Base-by-base conservation (phyloP, 768 basidiomycete species). In the Rhizopogon vesiculosus region DNA sequence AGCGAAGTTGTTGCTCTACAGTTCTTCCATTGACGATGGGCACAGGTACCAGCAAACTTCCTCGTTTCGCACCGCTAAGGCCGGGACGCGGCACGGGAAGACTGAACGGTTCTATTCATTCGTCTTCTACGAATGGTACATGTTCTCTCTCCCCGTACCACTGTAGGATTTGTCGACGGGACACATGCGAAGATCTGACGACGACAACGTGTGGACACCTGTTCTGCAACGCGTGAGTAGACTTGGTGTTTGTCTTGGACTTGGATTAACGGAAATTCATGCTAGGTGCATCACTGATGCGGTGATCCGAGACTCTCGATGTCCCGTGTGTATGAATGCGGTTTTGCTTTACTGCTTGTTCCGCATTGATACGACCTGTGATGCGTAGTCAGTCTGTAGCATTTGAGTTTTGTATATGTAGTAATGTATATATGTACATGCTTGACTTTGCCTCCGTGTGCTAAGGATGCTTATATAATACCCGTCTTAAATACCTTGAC, bases 121-220 rank as follows among this genome's bases (percentile, higher is more conserved):
- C 31, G 15, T 18, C 18, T n/a, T 38, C 39, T 28, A 53, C 25
- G 25, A 25, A 25, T 18, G 59, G 50, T 39, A 16, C 43, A 16
- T 45, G 57, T 3, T 16, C 56, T 25, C 54, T 54, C 5, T 41
- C 60, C 7, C 68, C 65, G 9, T 70, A 70, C 42, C 78, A 83
- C 55, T 85, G 81, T 55, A 75, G 84, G 50, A 67, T 72, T 1
- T 85, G 83, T 60, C 70, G 75, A 25, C 67, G 64, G 33, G 75
- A 82, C 54, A 70, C 76, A 33, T 82, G 80, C 60, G 73, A 77
- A 25, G 77, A 81, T 58, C 77, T 79, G 41, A 84, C 82, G 28
- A 82, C 79, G 38, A 84, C 80, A 4, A 79, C 81, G 71, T 86
- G 84, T 62, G 84, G 84, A 8, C 84, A 86, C 58, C 67, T 86